Percentiles rank a stretch among this genome's conserved stretches.
phyloP scores from a whole-genome alignment of 202 grass and related monocot species.

The Carex arenaria region DNA sequence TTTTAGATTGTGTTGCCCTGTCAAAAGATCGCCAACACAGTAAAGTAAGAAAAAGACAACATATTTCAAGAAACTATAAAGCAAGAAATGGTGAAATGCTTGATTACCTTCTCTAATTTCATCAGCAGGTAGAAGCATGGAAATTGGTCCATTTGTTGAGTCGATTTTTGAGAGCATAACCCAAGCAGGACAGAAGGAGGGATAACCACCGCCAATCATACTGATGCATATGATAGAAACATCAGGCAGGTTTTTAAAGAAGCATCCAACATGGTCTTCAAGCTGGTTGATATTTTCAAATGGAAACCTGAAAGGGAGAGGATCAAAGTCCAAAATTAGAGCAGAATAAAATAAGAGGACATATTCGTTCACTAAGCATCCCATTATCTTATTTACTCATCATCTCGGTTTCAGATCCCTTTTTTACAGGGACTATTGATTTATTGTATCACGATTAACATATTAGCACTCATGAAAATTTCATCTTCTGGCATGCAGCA shows the following conservation, averaged over 20 bases:
- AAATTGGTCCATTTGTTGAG: constrained; percentile 50
- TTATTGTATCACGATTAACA: neutral
- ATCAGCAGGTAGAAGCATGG: constrained; percentile 71
- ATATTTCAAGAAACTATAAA: neutral
- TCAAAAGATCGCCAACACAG: constrained; percentile 1
- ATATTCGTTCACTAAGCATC: neutral
- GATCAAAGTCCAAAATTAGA: neutral
- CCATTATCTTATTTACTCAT: neutral
- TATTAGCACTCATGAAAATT: neutral
- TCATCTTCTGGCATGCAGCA: neutral
- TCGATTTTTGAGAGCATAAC: constrained; percentile 78
- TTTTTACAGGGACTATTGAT: neutral
- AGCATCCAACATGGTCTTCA: constrained; percentile 54
- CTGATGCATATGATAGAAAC: constrained; percentile 79
- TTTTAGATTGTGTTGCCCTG: constrained; percentile 42
- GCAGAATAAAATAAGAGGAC: neutral
- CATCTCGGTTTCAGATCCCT: neutral
- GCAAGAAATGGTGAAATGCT: constrained; percentile 7
- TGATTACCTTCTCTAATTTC: constrained; percentile 52
- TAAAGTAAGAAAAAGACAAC: neutral
- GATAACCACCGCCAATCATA: constrained; percentile 64
- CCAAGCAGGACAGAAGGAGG: constrained; percentile 61
- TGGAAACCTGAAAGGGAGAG: constrained; percentile 36
- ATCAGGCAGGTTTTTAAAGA: constrained; percentile 69
- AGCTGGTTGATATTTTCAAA: constrained; percentile 46